Evolutionary conservation across 2,329 filamentous ascomycete genomes (phyloP), one percentile per base, ranked within the genome.

Genomic region (Pseudogymnoascus sp.): DNA sequence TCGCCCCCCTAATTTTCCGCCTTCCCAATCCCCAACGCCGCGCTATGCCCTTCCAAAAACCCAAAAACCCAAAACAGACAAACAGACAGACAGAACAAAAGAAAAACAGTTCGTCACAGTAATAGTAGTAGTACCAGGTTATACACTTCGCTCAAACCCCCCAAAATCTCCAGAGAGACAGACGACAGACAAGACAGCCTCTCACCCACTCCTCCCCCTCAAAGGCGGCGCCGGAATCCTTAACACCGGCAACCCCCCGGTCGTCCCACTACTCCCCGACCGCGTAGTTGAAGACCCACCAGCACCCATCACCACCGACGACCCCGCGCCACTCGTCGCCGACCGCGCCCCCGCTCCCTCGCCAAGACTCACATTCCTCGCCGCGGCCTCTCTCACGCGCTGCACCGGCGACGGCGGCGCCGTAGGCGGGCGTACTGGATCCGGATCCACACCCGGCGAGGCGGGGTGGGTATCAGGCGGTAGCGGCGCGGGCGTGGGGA

Each of bases 21-120:
- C 26, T 28, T n/a, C 47, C 8, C 31, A 10, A 28, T 17, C 31
- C 35, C 57, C 15, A 60, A 60, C 57, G 57, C 57, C 57, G 17
- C 57, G 57, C 57, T 60, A 60, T 60, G 57, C 36, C 19, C 13
- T 13, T n/a, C n/a, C n/a, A n/a, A n/a, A n/a, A n/a, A n/a, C n/a
- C n/a, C 31, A 15, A 38, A 36, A 36, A 21, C n/a, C 0, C n/a
- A 35, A 11, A 33, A 21, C 31, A 38, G n/a, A 60, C 9, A 17
- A 2, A 23, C 19, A 28, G 26, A 28, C 35, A n/a, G 13, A 21
- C 10, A 13, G 31, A 31, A 53, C 7, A 10, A 10, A 19, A 53
- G n/a, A n/a, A n/a, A n/a, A n/a, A n/a, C n/a, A 11, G 21, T 26
- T 47, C 42, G 42, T 47, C 2, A 47, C 42, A 44, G 44, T 50